Conservation (phyloP, 2,329 filamentous ascomycete genomes). For the Aspergillus clavatus region DNA sequence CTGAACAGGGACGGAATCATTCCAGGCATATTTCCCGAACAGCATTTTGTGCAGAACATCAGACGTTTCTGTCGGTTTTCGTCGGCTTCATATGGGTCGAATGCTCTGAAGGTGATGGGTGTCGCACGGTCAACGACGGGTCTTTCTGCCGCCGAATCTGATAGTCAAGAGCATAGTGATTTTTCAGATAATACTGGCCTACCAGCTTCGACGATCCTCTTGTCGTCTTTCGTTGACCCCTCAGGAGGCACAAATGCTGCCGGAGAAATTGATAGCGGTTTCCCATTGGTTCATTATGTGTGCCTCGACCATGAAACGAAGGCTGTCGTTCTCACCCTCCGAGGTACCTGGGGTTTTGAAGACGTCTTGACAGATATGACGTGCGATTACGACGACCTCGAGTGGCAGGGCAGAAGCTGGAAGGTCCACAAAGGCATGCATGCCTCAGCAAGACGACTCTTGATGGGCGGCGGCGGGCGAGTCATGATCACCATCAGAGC, state of each 20-base stretch:
- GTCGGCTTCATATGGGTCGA: slow-evolving; percentile 45
- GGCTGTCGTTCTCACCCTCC: slow-evolving; percentile 67
- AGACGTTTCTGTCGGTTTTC: slow-evolving; percentile 45
- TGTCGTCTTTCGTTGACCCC: slow-evolving; percentile 67
- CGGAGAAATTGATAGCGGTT: slow-evolving; percentile 60
- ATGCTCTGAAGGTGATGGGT: slow-evolving; percentile 46
- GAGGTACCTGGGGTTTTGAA: slow-evolving; percentile 68
- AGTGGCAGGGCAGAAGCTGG: slow-evolving; percentile 58
- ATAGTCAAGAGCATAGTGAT: slow-evolving; percentile 43
- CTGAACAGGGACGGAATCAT: slow-evolving; percentile 42
- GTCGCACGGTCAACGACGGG: slow-evolving; percentile 30
- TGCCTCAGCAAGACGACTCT: slow-evolving; percentile 62
- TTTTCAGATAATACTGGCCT: slow-evolving; percentile 44
- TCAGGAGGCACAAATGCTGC: slow-evolving; percentile 62
- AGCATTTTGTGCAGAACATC: slow-evolving; percentile 44
- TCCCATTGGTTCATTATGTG: slow-evolving; percentile 69
- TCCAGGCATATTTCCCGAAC: slow-evolving; percentile 43
- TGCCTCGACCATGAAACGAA: slow-evolving; percentile 67
- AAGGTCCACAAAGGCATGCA: slow-evolving; percentile 72
- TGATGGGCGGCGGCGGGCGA: slow-evolving; percentile 63
- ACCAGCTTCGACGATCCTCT: slow-evolving; percentile 47
- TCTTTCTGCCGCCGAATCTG: slow-evolving; percentile 26
- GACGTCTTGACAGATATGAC: slow-evolving; percentile 70
- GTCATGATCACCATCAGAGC: slow-evolving; percentile 63
- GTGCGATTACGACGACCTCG: slow-evolving; percentile 62